Percentiles rank a stretch among this genome's conserved stretches.
Evolutionary conservation across 345 rosid genomes (phyloP).

Genomic region (Dipteronia dyeriana): DNA sequence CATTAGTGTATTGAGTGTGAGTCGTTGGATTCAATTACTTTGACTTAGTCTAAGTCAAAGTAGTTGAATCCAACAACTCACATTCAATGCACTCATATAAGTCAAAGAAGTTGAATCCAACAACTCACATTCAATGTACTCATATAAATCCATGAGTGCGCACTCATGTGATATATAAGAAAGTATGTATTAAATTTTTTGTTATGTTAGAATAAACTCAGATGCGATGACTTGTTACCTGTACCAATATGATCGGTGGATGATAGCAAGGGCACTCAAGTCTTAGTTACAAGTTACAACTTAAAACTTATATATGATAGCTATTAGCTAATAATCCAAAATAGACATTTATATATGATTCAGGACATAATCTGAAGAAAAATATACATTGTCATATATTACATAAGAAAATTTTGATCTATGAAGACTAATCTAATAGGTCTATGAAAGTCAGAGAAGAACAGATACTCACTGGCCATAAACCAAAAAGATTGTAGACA

Average conservation of each 20-base stretch:
- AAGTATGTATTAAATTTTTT: neutral
- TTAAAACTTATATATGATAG: neutral
- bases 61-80: too few relatives aligned
- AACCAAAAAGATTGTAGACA: constrained; percentile 38
- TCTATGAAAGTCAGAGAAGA: constrained; percentile 3
- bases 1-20: too few relatives aligned
- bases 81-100: too few relatives aligned
- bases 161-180: neutral
- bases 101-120: too few relatives aligned
- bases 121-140: too few relatives aligned
- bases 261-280: neutral
- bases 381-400: neutral
- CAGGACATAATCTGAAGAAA: neutral
- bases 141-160: too few relatives aligned
- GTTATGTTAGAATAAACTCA: neutral
- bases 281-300: neutral
- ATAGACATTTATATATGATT: neutral
- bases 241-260: neutral
- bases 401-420: neutral
- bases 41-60: too few relatives aligned
- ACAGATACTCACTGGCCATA: constrained; percentile 50
- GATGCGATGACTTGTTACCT: neutral
- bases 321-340: neutral
- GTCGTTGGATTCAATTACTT: too few relatives aligned
- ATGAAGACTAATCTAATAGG: neutral